Evolutionary conservation across 2,329 filamentous ascomycete genomes (phyloP).

Genomic region (Xylariaceae sp.): DNA sequence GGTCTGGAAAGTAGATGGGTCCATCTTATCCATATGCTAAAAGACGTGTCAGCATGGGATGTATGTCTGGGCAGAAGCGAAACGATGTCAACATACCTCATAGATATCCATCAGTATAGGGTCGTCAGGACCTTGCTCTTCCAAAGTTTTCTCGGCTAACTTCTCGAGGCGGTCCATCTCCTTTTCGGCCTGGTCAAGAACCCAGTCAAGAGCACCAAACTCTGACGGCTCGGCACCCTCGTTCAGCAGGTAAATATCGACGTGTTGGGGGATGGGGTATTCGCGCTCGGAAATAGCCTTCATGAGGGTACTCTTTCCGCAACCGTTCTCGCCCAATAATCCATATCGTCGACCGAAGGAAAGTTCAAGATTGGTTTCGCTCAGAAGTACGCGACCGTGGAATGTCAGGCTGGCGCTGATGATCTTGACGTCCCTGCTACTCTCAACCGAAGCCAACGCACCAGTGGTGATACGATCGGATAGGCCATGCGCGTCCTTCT

Average conservation of each 20-base stretch:
- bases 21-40: conserved; percentile 97
- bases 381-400: conserved; percentile 95
- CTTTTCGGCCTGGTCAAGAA: conserved; percentile 87
- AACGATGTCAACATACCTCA: too few relatives aligned
- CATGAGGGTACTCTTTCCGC: conserved; percentile 95
- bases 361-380: conserved; percentile 88
- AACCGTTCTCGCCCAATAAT: conserved; percentile 96
- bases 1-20: conserved; percentile 93
- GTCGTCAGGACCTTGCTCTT: conserved; percentile 87
- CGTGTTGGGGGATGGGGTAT: conserved; percentile 90
- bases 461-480: conserved; percentile 98
- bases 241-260: conserved; percentile 98
- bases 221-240: conserved; percentile 90
- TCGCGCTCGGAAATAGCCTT: conserved; percentile 93
- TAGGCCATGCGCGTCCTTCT: conserved; percentile 94
- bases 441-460: conserved; percentile 79
- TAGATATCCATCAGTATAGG: conserved; percentile 91
- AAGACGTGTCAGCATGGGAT: conserved; percentile 3
- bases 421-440: conserved; percentile 95
- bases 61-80: not conserved
- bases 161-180: conserved; percentile 89
- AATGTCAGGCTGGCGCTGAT: conserved; percentile 90
- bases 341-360: conserved; percentile 92
- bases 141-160: conserved; percentile 82
- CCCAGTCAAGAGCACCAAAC: conserved; percentile 92